Percentiles rank a stretch among this genome's conserved stretches.
Evolutionary conservation across 2,329 filamentous ascomycete species (phyloP).

Genomic region (Plenodomus lindquistii): DNA sequence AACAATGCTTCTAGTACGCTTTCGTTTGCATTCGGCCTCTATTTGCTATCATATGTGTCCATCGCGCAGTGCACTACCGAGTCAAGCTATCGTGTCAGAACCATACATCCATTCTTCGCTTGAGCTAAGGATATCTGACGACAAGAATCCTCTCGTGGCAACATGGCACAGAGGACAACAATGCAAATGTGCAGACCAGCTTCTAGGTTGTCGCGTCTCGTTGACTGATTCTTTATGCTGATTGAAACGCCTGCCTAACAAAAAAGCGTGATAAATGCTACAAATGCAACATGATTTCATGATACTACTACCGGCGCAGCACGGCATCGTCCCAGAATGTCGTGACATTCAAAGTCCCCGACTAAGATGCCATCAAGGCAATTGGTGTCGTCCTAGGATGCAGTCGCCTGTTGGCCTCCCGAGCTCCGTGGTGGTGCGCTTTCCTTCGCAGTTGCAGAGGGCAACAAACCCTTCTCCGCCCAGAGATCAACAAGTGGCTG

Average conservation of each 20-base stretch:
- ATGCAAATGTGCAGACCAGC: neutral
- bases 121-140: too few relatives aligned
- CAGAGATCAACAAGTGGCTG: slow-evolving; percentile 91
- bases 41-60: too few relatives aligned
- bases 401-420: slow-evolving; percentile 18
- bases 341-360: neutral
- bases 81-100: too few relatives aligned
- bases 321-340: neutral
- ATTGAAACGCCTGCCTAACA: too few relatives aligned
- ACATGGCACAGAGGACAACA: neutral
- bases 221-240: neutral
- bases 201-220: neutral
- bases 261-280: neutral
- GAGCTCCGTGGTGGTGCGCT: slow-evolving; percentile 20
- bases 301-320: neutral
- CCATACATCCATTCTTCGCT: too few relatives aligned
- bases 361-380: neutral
- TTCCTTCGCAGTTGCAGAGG: slow-evolving; percentile 44
- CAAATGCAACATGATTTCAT: neutral
- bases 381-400: neutral
- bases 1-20: too few relatives aligned
- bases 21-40: too few relatives aligned
- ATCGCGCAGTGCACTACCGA: too few relatives aligned
- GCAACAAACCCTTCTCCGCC: slow-evolving; percentile 86
- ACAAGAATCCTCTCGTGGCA: too few relatives aligned